Percentiles rank a stretch among this genome's conserved stretches.
phyloP scores from a whole-genome alignment of 805 yeast species.

The Yueomyces sinensis region DNA sequence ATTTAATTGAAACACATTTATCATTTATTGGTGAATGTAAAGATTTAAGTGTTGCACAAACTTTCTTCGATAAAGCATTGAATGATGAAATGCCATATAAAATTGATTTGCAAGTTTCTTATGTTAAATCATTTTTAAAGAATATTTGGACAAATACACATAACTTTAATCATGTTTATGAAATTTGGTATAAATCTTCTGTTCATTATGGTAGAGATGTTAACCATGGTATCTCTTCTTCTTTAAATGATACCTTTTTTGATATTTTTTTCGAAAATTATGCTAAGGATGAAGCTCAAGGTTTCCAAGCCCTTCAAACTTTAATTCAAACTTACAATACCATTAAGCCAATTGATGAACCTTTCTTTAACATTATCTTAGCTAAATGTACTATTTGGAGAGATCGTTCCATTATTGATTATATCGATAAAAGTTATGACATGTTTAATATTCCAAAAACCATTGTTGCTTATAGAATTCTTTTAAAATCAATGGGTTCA shows the following conservation, averaged over 20 bases:
- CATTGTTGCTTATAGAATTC: conserved; percentile 55
- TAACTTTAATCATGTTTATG: conserved; percentile 39
- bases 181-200: conserved; percentile 49
- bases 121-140: conserved; percentile 43
- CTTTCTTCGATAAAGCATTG: conserved; percentile 58
- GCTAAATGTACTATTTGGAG: conserved; percentile 51
- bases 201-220: conserved; percentile 35
- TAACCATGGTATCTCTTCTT: conserved; percentile 52
- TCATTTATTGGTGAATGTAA: conserved; percentile 61
- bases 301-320: conserved; percentile 39
- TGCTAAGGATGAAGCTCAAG: conserved; percentile 32
- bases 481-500: conserved; percentile 53
- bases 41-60: conserved; percentile 52
- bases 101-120: conserved; percentile 54
- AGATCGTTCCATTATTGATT: conserved; percentile 43
- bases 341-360: conserved; percentile 50
- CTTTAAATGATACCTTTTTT: conserved; percentile 53
- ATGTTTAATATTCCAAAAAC: conserved; percentile 42
- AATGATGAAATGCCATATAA: conserved; percentile 54
- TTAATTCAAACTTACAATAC: conserved; percentile 39
- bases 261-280: conserved; percentile 46
- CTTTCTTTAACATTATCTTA: conserved; percentile 59
- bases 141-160: conserved; percentile 42
- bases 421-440: conserved; percentile 41
- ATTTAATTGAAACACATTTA: conserved; percentile 57